A percentile compares a stretch with the other conserved stretches of the same genome.
Conservation (phyloP, 1,284 basidiomycete genomes). For the Irpex rosettiformis region DNA sequence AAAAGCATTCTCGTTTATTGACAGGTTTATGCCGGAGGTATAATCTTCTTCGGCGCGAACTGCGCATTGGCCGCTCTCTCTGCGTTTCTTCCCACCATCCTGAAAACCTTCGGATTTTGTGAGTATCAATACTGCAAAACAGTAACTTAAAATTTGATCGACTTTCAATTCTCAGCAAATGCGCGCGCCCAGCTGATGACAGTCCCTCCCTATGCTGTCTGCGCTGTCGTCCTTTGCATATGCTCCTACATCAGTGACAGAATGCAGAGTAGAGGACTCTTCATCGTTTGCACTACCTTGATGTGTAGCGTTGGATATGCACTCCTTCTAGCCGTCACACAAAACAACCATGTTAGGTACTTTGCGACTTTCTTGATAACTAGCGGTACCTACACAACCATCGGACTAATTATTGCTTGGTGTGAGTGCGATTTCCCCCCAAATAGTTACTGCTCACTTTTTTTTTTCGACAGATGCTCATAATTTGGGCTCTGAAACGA, state of each 20-base stretch:
- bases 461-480: conserved; percentile 47
- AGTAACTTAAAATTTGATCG: conserved; percentile 14
- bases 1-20: background rate
- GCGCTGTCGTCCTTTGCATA: conserved; percentile 62
- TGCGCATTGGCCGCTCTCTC: conserved; percentile 75
- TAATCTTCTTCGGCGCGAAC: conserved; percentile 80
- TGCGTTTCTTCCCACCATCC: conserved; percentile 84
- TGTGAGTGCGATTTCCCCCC: conserved; percentile 44
- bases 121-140: conserved; percentile 13
- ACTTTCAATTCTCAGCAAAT: conserved; percentile 27
- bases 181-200: conserved; percentile 68
- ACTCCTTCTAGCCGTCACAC: conserved; percentile 44
- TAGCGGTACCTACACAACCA: conserved; percentile 64
- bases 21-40: conserved; percentile 59
- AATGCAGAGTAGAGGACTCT: conserved; percentile 65
- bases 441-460: background rate
- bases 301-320: conserved; percentile 66
- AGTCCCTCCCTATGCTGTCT: conserved; percentile 79
- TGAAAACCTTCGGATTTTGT: conserved; percentile 67
- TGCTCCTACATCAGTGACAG: conserved; percentile 70
- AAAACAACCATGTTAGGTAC: conserved; percentile 53
- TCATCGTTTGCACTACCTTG: conserved; percentile 46
- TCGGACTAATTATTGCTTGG: conserved; percentile 69
- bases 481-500: conserved; percentile 76
- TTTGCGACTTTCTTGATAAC: conserved; percentile 71